Conservation (phyloP, 306 rosid species). For the Myrica gale region DNA sequence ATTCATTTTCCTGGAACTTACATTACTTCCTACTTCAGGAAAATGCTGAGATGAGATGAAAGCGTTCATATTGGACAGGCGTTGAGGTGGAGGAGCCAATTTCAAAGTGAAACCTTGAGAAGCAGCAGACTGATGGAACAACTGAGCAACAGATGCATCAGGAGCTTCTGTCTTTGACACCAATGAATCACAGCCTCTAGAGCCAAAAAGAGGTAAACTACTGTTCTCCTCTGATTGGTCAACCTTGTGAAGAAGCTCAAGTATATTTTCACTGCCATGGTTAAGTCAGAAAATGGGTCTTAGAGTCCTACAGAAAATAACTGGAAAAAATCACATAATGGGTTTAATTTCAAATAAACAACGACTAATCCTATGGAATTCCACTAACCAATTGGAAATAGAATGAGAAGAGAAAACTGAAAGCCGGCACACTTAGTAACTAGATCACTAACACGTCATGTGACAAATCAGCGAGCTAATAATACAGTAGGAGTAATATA, state of each 20-base stretch:
- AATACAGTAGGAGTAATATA: background rate
- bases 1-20: constrained; percentile 32
- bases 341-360: background rate
- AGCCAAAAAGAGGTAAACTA: constrained; percentile 27
- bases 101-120: constrained; percentile 47
- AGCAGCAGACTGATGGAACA: constrained; percentile 32
- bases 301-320: constrained; percentile 9
- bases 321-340: background rate
- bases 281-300: constrained; percentile 16
- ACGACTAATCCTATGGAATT: background rate
- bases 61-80: constrained; percentile 28
- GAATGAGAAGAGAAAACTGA: constrained; percentile 1
- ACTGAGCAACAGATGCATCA: constrained; percentile 32
- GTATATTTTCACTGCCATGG: constrained; percentile 41
- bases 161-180: constrained; percentile 28
- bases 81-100: constrained; percentile 44
- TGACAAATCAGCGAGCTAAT: constrained; percentile 4
- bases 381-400: background rate
- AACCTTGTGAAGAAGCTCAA: constrained; percentile 47
- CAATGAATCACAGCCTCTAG: constrained; percentile 33
- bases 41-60: constrained; percentile 36
- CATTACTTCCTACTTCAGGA: constrained; percentile 32
- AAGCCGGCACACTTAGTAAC: constrained; percentile 3
- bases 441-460: background rate
- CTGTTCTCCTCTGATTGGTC: constrained; percentile 38